Evolutionary conservation across 176 grass and related monocot species (phyloP).

Genomic region (Triticum urartu): DNA sequence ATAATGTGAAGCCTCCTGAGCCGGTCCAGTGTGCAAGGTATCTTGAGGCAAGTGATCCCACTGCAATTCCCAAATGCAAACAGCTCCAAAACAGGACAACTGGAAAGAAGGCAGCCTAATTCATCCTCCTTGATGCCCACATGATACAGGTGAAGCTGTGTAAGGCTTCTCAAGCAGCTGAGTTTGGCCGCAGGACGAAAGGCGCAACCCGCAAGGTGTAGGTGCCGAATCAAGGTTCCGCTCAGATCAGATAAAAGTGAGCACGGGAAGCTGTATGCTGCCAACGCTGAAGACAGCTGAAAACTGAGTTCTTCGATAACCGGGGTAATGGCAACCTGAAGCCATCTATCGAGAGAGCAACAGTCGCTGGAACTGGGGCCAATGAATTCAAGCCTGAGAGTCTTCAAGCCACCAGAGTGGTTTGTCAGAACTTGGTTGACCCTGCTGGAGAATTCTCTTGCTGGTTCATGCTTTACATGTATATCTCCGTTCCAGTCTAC

Average conservation of each 20-base stretch:
- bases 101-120: neutral
- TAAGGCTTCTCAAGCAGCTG: neutral
- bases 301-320: neutral
- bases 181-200: neutral
- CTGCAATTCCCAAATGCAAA: neutral
- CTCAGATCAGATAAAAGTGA: neutral
- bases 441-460: neutral
- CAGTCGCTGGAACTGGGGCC: neutral
- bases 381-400: neutral
- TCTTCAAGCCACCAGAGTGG: neutral
- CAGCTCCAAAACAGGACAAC: neutral
- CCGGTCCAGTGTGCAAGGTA: neutral
- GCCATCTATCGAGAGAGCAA: neutral
- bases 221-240: neutral
- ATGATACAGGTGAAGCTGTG: neutral
- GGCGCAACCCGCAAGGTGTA: neutral
- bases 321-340: neutral
- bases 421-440: neutral
- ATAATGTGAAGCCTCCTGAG: neutral
- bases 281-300: neutral
- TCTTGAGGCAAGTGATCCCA: neutral
- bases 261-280: neutral
- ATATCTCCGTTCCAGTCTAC: neutral
- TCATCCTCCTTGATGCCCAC: neutral
- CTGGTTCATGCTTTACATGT: neutral